Evolutionary conservation across 2,329 filamentous ascomycete species (phyloP).

Genomic region (Aspergillus sp.): DNA sequence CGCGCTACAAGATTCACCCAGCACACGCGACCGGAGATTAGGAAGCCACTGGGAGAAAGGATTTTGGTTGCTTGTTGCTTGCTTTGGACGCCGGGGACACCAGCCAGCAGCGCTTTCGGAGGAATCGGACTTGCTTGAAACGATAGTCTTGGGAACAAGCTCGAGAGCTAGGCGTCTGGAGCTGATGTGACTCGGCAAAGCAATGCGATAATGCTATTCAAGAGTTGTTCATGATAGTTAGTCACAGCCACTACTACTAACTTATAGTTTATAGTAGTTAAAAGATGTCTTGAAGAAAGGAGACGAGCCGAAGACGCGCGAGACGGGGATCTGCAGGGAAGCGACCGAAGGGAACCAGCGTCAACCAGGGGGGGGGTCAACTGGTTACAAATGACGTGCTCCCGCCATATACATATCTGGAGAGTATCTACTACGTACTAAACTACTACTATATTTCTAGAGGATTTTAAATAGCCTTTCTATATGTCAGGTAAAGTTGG

Average conservation of each 20-base stretch:
- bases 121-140: neutral
- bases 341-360: constrained; percentile 8
- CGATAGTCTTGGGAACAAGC: too few species aligned
- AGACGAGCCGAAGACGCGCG: neutral
- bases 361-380: neutral
- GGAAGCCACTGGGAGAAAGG: neutral
- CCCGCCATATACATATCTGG: neutral
- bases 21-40: constrained; percentile 3
- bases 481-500: neutral
- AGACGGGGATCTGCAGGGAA: constrained; percentile 17
- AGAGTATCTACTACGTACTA: too few species aligned
- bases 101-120: neutral
- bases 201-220: neutral
- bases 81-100: neutral
- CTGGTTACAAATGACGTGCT: constrained; percentile 10
- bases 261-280: too few species aligned
- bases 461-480: neutral
- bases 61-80: neutral
- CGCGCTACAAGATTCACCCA: neutral
- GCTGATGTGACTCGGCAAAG: neutral
- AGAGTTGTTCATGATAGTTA: neutral
- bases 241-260: too few species aligned
- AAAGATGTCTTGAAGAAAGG: neutral
- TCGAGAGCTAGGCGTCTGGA: neutral
- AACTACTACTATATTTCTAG: too few species aligned